Base-by-base conservation (phyloP, 805 yeast species). In the Vanderwaltozyma polyspora region DNA sequence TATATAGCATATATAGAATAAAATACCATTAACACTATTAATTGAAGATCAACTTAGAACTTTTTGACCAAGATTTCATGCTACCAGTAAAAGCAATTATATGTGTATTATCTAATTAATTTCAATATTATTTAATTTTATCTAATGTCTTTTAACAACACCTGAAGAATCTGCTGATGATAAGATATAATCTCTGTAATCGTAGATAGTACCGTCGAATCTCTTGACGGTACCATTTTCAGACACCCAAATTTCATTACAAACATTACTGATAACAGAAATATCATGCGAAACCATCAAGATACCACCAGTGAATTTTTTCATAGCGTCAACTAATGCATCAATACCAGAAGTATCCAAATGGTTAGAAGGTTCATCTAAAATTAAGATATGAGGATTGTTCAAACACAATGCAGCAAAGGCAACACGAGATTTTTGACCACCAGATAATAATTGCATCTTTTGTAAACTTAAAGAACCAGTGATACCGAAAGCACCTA, bases 211-310 rank as follows among this genome's bases (percentile, higher is more conserved):
- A 47, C 98, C 99, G 35, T 62, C 66, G 64, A 83, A 83, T 57
- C 78, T 77, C 48, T 63, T 67, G 25, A 89, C 95, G 2, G 74
- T 67, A 37, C 89, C 91, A 37, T 75, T 70, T 55, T 91, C 98
- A 58, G 94, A 79, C 29, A 86, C 94, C 95, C 95, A 89, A 40
- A 91, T 83, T 58, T 91, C 94, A 39, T 81, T 78, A 66, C 96
- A 85, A 10, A 89, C 95, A 36, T 73, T 70, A 48, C 81, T 75
- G 49, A 91, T 91, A 53, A 89, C 81, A 19, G 86, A 67, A 29
- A 91, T 96, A 67, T 91, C 99, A 70, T 91, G 98, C 33, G 95
- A 82, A 39, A 91, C 98, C 95, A 91, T 86, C 48, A 91, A 68
- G 18, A 91, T 81, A 59, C 98, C 98, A 55, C 98, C 98, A 52